Evolutionary conservation across 2,329 filamentous ascomycete species (phyloP).

Genomic region (Rhytidhysteron rufulum): DNA sequence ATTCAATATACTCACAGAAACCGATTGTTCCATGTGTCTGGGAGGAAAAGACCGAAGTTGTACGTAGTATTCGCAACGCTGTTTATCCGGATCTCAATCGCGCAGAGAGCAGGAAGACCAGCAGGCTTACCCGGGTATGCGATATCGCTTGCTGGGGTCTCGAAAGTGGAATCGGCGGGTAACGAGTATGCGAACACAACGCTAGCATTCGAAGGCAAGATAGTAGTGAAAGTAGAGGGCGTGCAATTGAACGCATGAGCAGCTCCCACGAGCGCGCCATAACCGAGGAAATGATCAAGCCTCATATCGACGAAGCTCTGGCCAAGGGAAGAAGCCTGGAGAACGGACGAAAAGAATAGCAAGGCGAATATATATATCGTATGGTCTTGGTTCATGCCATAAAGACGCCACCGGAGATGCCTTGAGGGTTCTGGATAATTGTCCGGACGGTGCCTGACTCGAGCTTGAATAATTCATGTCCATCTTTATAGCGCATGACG

Average conservation of each 20-base stretch:
- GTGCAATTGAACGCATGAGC: not conserved
- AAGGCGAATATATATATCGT: no score
- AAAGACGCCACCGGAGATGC: no score
- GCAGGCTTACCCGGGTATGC: not conserved
- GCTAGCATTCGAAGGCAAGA: not conserved
- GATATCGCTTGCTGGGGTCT: not conserved
- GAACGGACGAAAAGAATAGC: no score
- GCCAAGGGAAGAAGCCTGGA: no score
- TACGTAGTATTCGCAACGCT: not conserved
- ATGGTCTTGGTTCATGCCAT: no score
- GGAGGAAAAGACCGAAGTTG: slow-evolving; percentile 10
- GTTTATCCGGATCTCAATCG: not conserved
- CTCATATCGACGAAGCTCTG: not conserved
- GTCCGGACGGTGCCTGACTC: no score
- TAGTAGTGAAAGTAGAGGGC: not conserved
- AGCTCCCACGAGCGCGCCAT: not conserved
- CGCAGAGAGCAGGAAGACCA: not conserved
- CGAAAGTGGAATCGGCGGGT: not conserved
- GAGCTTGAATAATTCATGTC: no score
- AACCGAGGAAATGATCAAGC: not conserved
- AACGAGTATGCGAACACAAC: not conserved
- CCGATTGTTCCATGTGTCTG: slow-evolving; percentile 25
- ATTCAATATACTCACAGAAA: slow-evolving; percentile 5
- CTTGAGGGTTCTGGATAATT: no score
- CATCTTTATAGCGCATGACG: no score